phyloP scores from a whole-genome alignment of 352 stramenopile species.

The Lagenidium sp. region DNA sequence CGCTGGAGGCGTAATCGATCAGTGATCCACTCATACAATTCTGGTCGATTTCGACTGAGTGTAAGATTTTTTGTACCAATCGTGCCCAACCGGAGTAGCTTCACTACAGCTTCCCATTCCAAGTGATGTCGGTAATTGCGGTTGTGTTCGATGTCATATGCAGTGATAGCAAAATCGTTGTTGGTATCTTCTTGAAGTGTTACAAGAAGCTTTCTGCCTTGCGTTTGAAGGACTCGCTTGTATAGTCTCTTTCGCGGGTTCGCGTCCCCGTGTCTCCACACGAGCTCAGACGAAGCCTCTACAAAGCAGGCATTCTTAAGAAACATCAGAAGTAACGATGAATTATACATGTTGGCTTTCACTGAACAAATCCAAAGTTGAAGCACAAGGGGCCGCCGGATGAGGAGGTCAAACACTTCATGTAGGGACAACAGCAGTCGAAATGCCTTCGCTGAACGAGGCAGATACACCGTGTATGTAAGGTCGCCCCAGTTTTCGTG shows the following conservation, averaged over 20 bases:
- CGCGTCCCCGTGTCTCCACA: not conserved
- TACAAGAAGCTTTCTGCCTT: no score
- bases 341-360: constrained; percentile 54
- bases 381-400: constrained; percentile 29
- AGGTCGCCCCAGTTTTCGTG: constrained; percentile 81
- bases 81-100: constrained; percentile 22
- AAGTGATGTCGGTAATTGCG: constrained; percentile 32
- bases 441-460: constrained; percentile 20
- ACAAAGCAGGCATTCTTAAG: no score
- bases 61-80: not conserved
- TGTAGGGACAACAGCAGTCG: constrained; percentile 22
- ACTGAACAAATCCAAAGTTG: constrained; percentile 59
- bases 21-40: constrained; percentile 47
- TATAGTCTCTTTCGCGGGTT: no score
- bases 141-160: constrained; percentile 30
- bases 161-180: constrained; percentile 34
- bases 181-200: constrained; percentile 23
- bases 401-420: constrained; percentile 24
- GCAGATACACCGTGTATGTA: constrained; percentile 40
- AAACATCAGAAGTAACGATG: constrained; percentile 29
- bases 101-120: constrained; percentile 44
- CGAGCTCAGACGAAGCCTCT: not conserved
- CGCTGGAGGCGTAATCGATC: constrained; percentile 45
- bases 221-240: no score
- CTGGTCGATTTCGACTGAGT: constrained; percentile 15